A percentile compares a stretch with the other conserved stretches of the same genome.
phyloP scores from a whole-genome alignment of 495 filamentous ascomycete genomes.

The Trichoderma reesei region DNA sequence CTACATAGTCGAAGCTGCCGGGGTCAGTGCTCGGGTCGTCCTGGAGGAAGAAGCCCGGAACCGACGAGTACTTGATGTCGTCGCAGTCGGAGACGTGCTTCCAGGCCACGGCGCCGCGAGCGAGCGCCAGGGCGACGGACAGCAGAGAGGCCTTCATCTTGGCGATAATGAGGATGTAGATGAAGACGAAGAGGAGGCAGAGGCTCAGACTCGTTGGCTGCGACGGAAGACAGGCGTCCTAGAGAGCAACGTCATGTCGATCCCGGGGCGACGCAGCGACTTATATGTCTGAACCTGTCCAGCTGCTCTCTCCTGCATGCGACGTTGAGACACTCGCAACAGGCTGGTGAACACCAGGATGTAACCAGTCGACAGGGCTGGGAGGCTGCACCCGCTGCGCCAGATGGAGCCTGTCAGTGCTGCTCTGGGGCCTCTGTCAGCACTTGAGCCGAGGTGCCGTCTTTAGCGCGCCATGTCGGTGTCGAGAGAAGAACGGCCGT shows the following conservation, averaged over 20 bases:
- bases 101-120: not conserved
- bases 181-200: not conserved
- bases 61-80: constrained; percentile 1
- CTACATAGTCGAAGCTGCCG: constrained; percentile 3
- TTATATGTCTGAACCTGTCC: not conserved
- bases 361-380: constrained; percentile 1
- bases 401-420: not conserved
- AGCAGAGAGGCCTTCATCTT: not conserved
- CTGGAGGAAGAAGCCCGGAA: not conserved
- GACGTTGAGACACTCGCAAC: too few relatives aligned
- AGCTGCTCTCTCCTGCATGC: too few relatives aligned
- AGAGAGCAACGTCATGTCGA: not conserved
- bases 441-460: not conserved
- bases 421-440: constrained; percentile 1
- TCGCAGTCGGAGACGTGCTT: not conserved
- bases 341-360: not conserved
- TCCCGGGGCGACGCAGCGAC: not conserved
- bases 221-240: not conserved
- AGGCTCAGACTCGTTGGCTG: not conserved
- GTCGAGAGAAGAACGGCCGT: constrained; percentile 2
- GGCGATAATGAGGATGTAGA: not conserved
- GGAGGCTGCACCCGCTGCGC: not conserved
- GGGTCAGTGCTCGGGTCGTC: not conserved
- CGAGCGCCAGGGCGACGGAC: not conserved
- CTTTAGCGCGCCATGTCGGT: not conserved